These are phyloP conservation scores for Cenchrus americanus DNA, from an alignment of 176 grass and related monocot genomes.

Conservation along the genomic window DNA sequence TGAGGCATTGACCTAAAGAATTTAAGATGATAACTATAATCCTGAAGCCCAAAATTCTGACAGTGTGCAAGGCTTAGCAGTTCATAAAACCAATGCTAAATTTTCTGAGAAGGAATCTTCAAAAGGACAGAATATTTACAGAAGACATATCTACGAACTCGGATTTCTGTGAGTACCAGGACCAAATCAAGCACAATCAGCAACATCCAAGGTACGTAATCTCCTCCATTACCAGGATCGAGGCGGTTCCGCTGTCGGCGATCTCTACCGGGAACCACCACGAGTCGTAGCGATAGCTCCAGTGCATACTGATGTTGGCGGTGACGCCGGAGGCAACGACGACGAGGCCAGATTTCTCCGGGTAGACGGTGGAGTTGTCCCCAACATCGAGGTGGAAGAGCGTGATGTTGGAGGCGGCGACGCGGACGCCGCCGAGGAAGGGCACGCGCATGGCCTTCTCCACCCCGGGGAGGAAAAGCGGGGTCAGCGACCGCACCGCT, in stretches of 20 bases:
- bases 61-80: background rate
- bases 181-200: constrained; percentile 25
- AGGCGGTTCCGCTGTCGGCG: constrained; percentile 63
- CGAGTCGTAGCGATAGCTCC: constrained; percentile 74
- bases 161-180: background rate
- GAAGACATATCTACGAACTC: background rate
- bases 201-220: background rate
- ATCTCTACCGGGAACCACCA: constrained; percentile 66
- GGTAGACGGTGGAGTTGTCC: constrained; percentile 53
- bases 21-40: background rate
- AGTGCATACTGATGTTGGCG: constrained; percentile 73
- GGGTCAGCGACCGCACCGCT: constrained; percentile 70
- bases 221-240: constrained; percentile 61
- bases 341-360: constrained; percentile 53
- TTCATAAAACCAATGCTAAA: background rate
- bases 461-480: constrained; percentile 66
- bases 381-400: constrained; percentile 73
- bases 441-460: constrained; percentile 68
- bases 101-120: background rate
- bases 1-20: background rate
- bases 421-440: constrained; percentile 58
- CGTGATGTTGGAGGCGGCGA: constrained; percentile 65
- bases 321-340: constrained; percentile 73
- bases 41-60: background rate
- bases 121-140: background rate